Base-by-base conservation (phyloP, 2,329 filamentous ascomycete species). In the Xylariaceae sp. region DNA sequence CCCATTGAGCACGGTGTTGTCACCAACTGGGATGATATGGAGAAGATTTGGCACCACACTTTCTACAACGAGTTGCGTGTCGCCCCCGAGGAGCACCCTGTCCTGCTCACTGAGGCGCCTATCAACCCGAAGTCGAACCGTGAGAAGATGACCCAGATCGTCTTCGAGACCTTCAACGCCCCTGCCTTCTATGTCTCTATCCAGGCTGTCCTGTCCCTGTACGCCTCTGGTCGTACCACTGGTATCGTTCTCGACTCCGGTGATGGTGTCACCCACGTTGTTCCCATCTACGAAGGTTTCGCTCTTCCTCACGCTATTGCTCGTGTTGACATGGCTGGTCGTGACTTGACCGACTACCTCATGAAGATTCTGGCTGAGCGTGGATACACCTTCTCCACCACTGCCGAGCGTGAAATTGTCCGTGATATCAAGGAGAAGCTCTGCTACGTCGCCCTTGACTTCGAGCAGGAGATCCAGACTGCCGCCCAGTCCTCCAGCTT, bases 351-450 rank as follows among this genome's bases (percentile, higher is more conserved):
- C 73, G 93, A 97, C 74, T 97, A 98, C 83, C 86, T 98, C 65
- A 97, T 98, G 93, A 97, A 97, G 88, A 97, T 98, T 66, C 78
- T 98, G 64, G 93, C 93, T 64, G 93, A 98, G 86, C 90, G 93
- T 68, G 93, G 93, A 65, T 97, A 98, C 82, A 89, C 89, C 64
- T 98, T 98, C 87, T 96, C 91, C 68, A 98, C 93, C 78, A 97
- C 93, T 51, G 93, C 93, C 73, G 93, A 98, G 82, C 93, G 93
- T 74, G 93, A 97, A 94, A 98, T 97, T 69, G 93, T 97, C 66
- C 91, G 93, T 80, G 93, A 98, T 73, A 97, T 98, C 81, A 98
- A 98, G 87, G 93, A 98, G 87, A 98, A 97, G 85, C 90, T 98
- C 65, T 98, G 93, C 85, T 98, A 98, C 78, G 93, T 97, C 67